Conservation (phyloP, 441 rosid genomes). For the Viola pubescens region DNA sequence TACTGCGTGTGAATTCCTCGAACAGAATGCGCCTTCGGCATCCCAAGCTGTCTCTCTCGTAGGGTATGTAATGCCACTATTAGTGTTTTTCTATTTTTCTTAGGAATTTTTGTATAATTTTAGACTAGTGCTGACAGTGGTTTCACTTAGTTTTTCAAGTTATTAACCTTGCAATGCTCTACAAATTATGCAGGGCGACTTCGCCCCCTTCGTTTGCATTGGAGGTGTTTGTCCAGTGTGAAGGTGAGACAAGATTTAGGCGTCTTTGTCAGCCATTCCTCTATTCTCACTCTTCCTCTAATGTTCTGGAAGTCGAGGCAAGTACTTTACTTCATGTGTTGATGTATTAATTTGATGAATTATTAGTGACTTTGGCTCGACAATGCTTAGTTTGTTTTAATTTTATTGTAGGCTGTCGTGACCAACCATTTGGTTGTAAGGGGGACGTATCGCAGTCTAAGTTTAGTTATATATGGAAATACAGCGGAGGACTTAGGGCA, state of each 20-base stretch:
- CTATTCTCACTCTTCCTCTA: conserved; percentile 92
- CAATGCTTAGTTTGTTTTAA: neutral
- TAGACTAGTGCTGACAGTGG: neutral
- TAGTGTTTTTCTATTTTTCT: neutral
- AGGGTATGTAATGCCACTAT: conserved; percentile 46
- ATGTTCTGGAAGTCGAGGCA: conserved; percentile 96
- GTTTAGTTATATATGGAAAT: conserved; percentile 88
- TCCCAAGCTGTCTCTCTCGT: conserved; percentile 72
- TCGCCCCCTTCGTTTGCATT: conserved; percentile 97
- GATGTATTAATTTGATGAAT: neutral
- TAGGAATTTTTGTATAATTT: no score
- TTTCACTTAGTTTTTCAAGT: neutral
- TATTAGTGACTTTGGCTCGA: conserved; percentile 1
- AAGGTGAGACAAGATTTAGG: conserved; percentile 89
- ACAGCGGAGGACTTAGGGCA: conserved; percentile 98
- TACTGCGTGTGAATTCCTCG: conserved; percentile 90
- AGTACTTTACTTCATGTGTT: conserved; percentile 15
- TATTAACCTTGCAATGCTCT: neutral
- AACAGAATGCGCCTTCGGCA: conserved; percentile 76
- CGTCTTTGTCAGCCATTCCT: conserved; percentile 96
- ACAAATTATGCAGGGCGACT: conserved; percentile 57
- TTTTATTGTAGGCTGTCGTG: conserved; percentile 78
- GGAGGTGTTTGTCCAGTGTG: conserved; percentile 93
- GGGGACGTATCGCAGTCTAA: conserved; percentile 93
- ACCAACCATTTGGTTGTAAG: conserved; percentile 93